Conservation (phyloP, 768 basidiomycete species). For the Auriscalpium vulgare region DNA sequence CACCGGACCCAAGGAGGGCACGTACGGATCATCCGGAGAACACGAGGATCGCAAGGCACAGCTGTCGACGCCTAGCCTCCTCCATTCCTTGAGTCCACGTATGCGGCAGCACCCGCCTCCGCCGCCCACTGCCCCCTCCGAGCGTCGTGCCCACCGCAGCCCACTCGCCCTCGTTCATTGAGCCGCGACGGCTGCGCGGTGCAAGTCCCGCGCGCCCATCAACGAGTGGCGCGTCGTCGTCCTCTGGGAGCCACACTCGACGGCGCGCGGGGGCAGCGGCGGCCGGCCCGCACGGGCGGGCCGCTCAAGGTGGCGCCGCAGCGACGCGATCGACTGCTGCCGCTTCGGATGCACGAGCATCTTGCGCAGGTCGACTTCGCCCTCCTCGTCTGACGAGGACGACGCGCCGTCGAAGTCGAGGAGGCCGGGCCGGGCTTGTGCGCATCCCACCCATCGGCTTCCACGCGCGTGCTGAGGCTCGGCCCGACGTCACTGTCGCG, state of each 20-base stretch:
- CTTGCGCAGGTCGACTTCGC: constrained; percentile 56
- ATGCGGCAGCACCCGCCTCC: constrained; percentile 7
- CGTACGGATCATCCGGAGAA: too few relatives aligned
- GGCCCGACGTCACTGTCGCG: constrained; percentile 21
- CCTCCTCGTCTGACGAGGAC: constrained; percentile 38
- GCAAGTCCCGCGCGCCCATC: neutral
- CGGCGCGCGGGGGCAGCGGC: neutral
- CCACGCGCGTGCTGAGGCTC: constrained; percentile 33
- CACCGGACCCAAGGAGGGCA: too few relatives aligned
- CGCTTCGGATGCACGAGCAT: constrained; percentile 65
- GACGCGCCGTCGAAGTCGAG: constrained; percentile 11
- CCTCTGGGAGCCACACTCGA: neutral
- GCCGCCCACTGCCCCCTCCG: neutral
- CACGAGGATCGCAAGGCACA: too few relatives aligned
- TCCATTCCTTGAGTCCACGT: constrained; percentile 5
- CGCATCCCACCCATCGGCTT: constrained; percentile 48
- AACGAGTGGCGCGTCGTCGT: neutral
- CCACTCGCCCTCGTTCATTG: constrained; percentile 14
- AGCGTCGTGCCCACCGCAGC: neutral
- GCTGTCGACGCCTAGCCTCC: neutral
- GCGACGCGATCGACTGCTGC: constrained; percentile 66
- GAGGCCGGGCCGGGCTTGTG: constrained; percentile 17
- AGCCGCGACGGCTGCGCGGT: constrained; percentile 4
- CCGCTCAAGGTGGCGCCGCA: constrained; percentile 51
- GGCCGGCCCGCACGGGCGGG: neutral